These are phyloP conservation scores for Podila clonocystis DNA, from an alignment of 192 early-diverging fungal genomes.

Conservation along the genomic window DNA sequence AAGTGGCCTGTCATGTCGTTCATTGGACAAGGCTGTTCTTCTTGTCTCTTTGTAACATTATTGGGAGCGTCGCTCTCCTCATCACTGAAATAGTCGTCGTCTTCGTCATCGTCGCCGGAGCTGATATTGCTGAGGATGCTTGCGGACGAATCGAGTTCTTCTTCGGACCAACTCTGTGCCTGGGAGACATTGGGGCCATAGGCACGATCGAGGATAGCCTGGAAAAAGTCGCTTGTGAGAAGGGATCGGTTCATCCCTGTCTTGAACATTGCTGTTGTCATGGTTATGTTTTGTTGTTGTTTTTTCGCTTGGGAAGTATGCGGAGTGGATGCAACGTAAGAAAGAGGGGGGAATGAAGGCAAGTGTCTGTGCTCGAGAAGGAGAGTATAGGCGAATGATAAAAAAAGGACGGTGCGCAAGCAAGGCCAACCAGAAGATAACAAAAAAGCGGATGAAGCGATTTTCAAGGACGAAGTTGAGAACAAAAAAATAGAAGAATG, in stretches of 20 bases:
- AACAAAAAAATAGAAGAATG: too few species aligned
- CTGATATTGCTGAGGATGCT: conserved; percentile 51
- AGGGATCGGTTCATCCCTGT: conserved; percentile 47
- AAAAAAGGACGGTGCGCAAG: neutral
- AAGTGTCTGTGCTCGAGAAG: neutral
- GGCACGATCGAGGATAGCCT: conserved; percentile 39
- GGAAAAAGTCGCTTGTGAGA: conserved; percentile 45
- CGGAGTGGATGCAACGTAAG: neutral
- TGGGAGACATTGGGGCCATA: conserved; percentile 23
- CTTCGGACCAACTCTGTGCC: conserved; percentile 22
- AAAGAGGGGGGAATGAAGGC: neutral
- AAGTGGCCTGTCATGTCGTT: conserved; percentile 47
- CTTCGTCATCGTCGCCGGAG: conserved; percentile 34
- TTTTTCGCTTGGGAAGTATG: neutral
- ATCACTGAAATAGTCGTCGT: conserved; percentile 9
- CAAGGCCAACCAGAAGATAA: too few species aligned
- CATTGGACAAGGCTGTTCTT: conserved; percentile 30
- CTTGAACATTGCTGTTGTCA: conserved; percentile 52
- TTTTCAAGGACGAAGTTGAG: too few species aligned
- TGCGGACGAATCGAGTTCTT: conserved; percentile 39
- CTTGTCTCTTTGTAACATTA: neutral
- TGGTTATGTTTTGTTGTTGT: neutral
- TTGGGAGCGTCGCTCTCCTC: neutral
- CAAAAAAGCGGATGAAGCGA: too few species aligned
- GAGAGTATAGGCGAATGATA: neutral